These are phyloP conservation scores for Mayamaea pseudoterrestris DNA, from an alignment of 108 stramenopile genomes.

Conservation along the genomic window DNA sequence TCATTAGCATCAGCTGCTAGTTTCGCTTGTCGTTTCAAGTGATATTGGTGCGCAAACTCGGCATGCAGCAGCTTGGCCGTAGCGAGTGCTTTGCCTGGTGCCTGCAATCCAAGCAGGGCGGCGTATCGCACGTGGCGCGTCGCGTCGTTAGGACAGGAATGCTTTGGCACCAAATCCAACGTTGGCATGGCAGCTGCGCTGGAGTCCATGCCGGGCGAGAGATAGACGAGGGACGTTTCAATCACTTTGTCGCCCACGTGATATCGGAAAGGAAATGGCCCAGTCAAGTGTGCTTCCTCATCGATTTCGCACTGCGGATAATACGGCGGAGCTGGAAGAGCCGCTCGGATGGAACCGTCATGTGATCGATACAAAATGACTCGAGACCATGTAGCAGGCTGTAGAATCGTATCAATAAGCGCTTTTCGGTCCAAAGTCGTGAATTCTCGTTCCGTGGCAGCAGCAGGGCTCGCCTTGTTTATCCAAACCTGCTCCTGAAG, in stretches of 20 bases:
- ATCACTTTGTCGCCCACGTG: not conserved
- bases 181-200: slow-evolving; percentile 2
- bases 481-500: too few relatives aligned
- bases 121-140: slow-evolving; percentile 4
- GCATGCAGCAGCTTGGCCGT: not conserved
- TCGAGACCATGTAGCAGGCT: not conserved
- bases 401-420: not conserved
- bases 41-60: slow-evolving; percentile 3
- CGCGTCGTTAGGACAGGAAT: not conserved
- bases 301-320: not conserved
- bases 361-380: slow-evolving; percentile 4
- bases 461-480: too few relatives aligned
- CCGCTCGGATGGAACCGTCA: not conserved
- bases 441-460: not conserved
- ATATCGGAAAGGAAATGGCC: slow-evolving; percentile 12
- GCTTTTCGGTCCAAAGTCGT: too few relatives aligned
- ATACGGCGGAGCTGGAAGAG: slow-evolving; percentile 10
- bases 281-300: slow-evolving; percentile 6
- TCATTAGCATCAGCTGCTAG: not conserved
- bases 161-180: slow-evolving; percentile 6
- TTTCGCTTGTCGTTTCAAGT: slow-evolving; percentile 3
- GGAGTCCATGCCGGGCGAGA: not conserved
- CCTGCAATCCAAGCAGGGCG: slow-evolving; percentile 2
- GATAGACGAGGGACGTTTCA: slow-evolving; percentile 1
- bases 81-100: not conserved